Conservation (phyloP, 108 stramenopile species). For the Mediolabrus comicus region DNA sequence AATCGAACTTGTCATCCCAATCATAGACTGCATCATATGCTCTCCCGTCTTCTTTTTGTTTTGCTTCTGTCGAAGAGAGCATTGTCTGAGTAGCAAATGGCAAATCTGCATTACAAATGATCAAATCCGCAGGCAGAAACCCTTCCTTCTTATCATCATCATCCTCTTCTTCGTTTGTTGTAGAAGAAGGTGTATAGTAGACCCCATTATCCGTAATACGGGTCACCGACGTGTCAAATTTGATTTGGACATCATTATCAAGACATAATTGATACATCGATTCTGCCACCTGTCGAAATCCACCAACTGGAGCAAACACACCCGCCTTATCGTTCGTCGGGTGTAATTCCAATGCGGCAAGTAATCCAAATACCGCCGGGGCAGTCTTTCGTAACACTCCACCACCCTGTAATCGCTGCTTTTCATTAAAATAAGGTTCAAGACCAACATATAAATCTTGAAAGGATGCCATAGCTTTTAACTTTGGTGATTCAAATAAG, state of each 20-base stretch:
- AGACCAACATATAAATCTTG: slow-evolving; percentile 93
- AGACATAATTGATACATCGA: slow-evolving; percentile 55
- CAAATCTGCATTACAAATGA: slow-evolving; percentile 89
- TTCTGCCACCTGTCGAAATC: slow-evolving; percentile 71
- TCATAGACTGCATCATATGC: slow-evolving; percentile 49
- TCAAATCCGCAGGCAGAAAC: slow-evolving; percentile 73
- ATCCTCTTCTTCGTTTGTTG: slow-evolving; percentile 11
- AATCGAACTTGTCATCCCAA: slow-evolving; percentile 73
- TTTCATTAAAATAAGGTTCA: slow-evolving; percentile 67
- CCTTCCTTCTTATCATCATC: not conserved
- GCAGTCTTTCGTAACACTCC: slow-evolving; percentile 77
- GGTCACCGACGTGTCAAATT: slow-evolving; percentile 58
- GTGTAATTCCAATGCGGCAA: slow-evolving; percentile 90
- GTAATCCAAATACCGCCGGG: slow-evolving; percentile 89
- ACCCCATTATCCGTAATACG: slow-evolving; percentile 59
- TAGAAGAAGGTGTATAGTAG: slow-evolving; percentile 5
- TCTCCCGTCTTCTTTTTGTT: not conserved
- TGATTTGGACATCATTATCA: slow-evolving; percentile 59
- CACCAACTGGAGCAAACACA: slow-evolving; percentile 85
- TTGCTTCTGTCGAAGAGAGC: slow-evolving; percentile 14
- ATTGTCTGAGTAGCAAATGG: slow-evolving; percentile 78
- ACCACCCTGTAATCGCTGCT: slow-evolving; percentile 46
- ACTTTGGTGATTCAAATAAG: slow-evolving; percentile 64
- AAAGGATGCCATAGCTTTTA: slow-evolving; percentile 83
- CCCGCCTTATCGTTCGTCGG: slow-evolving; percentile 68